These are phyloP conservation scores for Pleodorina starrii DNA, from an alignment of 139 green algal species.

Conservation along the genomic window DNA sequence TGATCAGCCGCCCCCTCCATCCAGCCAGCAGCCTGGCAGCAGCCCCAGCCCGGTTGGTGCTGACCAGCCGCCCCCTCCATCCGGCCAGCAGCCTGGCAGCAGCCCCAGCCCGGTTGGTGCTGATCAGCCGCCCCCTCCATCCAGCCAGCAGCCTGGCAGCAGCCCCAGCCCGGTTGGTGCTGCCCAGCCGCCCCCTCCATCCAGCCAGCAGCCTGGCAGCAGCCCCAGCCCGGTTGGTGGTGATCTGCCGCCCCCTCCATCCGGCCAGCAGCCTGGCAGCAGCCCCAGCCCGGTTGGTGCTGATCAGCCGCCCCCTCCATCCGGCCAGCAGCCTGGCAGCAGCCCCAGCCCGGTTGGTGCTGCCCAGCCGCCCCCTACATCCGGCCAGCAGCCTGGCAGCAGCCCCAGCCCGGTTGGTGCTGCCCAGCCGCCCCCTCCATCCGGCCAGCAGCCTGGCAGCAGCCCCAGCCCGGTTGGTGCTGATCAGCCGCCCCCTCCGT, in stretches of 20 bases:
- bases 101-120: not conserved
- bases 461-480: not conserved
- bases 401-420: not conserved
- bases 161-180: not conserved
- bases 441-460: not conserved
- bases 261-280: not conserved
- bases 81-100: not conserved
- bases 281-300: not conserved
- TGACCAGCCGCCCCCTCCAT: not conserved
- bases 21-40: not conserved
- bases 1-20: not conserved
- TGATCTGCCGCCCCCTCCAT: not conserved
- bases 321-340: not conserved
- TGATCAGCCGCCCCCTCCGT: not conserved
- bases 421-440: not conserved
- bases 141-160: not conserved
- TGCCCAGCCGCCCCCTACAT: not conserved
- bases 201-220: not conserved
- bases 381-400: not conserved
- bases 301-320: not conserved
- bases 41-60: not conserved
- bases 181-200: not conserved
- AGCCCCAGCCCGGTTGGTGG: not conserved
- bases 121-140: not conserved
- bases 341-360: not conserved